Conservation (phyloP, 257 asterid species). For the Primulina tabacum region DNA sequence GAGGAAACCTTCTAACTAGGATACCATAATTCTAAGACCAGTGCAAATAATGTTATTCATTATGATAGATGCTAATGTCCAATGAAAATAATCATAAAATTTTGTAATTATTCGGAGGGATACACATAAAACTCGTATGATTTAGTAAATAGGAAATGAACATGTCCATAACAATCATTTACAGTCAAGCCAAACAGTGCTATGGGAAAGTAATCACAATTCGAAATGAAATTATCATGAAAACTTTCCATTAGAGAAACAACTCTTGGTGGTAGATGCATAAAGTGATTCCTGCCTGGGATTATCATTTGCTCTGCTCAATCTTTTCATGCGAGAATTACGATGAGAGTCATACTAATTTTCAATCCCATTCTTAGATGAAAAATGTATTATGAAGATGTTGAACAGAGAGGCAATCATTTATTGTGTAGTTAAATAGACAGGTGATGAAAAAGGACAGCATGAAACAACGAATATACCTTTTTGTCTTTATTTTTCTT, state of each 20-base stretch:
- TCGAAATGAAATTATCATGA: not conserved
- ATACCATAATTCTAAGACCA: not conserved
- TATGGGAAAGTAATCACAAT: not conserved
- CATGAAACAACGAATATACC: slow-evolving; percentile 42
- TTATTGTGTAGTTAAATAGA: not conserved
- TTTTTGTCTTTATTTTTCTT: slow-evolving; percentile 77
- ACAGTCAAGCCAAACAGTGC: not conserved
- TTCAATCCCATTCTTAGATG: not conserved
- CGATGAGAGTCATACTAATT: not conserved
- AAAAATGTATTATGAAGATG: not conserved
- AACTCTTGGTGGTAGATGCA: not conserved
- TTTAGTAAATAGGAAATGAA: no score
- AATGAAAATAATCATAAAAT: no score
- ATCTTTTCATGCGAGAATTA: not conserved
- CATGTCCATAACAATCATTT: not conserved
- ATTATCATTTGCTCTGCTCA: not conserved
- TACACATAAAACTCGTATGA: not conserved
- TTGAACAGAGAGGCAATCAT: not conserved
- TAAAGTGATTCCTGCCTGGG: not conserved
- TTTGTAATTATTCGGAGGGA: not conserved
- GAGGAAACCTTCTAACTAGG: not conserved
- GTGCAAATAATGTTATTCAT: not conserved
- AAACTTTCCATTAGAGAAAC: not conserved
- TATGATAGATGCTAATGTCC: not conserved
- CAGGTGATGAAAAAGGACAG: slow-evolving; percentile 1